Evolutionary conservation across 192 early-diverging fungal genomes (phyloP).

Genomic region (Thoreauomyces humboldtii): DNA sequence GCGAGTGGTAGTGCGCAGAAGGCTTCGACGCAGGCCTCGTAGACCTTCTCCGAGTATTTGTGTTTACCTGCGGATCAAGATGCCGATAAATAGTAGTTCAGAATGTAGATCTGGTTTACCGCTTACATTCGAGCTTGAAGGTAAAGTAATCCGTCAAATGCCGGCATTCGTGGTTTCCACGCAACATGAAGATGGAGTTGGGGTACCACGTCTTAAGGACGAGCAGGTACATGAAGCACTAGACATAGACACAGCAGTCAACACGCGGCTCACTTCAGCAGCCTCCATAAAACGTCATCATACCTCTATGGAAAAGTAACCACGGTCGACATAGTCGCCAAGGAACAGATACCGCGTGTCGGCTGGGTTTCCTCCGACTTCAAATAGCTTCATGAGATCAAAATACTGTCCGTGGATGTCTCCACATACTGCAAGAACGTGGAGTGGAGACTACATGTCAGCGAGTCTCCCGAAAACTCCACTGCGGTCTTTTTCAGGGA

Average conservation of each 20-base stretch:
- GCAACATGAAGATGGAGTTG: constrained; percentile 77
- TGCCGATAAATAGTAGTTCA: background rate
- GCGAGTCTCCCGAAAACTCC: too few species aligned
- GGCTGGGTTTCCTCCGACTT: constrained; percentile 91
- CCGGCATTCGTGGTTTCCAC: constrained; percentile 96
- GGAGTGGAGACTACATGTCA: too few species aligned
- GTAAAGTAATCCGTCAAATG: constrained; percentile 98
- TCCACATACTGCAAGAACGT: constrained; percentile 85
- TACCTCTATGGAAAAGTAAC: constrained; percentile 96
- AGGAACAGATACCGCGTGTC: constrained; percentile 90
- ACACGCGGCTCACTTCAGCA: background rate
- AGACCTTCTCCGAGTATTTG: constrained; percentile 90
- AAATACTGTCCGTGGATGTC: constrained; percentile 99
- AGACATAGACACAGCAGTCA: background rate
- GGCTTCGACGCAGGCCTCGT: constrained; percentile 86
- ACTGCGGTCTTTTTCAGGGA: background rate
- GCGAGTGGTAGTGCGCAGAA: constrained; percentile 92
- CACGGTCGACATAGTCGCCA: constrained; percentile 96
- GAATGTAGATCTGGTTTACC: background rate
- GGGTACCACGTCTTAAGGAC: constrained; percentile 92
- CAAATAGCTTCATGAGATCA: constrained; percentile 97
- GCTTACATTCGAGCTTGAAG: constrained; percentile 93
- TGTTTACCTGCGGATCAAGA: constrained; percentile 67
- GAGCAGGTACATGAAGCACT: constrained; percentile 91
- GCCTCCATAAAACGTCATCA: background rate